phyloP scores from a whole-genome alignment of 306 rosid genomes.

The Vicia villosa region DNA sequence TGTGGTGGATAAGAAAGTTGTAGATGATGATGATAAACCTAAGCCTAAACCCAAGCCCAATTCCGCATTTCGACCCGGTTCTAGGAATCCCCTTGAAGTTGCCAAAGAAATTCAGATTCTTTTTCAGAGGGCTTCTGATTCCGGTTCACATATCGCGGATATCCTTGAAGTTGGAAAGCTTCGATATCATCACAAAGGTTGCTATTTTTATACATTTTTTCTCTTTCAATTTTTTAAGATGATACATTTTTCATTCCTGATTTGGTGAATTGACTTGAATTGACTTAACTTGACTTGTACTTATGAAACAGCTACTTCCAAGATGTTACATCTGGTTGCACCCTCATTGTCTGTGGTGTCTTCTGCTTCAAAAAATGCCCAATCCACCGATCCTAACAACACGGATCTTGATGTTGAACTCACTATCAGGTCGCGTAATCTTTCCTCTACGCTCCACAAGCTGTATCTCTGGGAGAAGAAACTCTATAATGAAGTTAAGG shows the following conservation, averaged over 20 bases:
- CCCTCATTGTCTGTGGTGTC: slow-evolving; percentile 61
- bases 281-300: background rate
- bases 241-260: slow-evolving; percentile 1
- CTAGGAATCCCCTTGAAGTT: slow-evolving; percentile 64
- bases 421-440: slow-evolving; percentile 55
- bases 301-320: slow-evolving; percentile 64
- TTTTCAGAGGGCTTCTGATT: slow-evolving; percentile 79
- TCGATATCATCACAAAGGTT: slow-evolving; percentile 63
- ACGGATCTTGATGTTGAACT: slow-evolving; percentile 53
- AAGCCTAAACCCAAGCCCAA: slow-evolving; percentile 51
- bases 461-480: slow-evolving; percentile 97
- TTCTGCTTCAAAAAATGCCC: slow-evolving; percentile 58
- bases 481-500: slow-evolving; percentile 89
- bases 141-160: slow-evolving; percentile 64
- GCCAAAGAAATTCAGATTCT: slow-evolving; percentile 76
- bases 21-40: slow-evolving; percentile 41
- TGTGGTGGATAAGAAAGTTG: slow-evolving; percentile 60
- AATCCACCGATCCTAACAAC: slow-evolving; percentile 43
- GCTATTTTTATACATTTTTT: background rate
- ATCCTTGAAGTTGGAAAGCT: slow-evolving; percentile 86
- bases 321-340: slow-evolving; percentile 64
- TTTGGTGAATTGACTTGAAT: background rate
- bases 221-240: background rate
- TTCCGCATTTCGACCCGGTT: slow-evolving; percentile 56
- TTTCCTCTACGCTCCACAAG: slow-evolving; percentile 85